Percentiles rank a stretch among this genome's conserved stretches.
Conservation (phyloP, 164 flowering plant genomes). For the Vitis riparia region DNA sequence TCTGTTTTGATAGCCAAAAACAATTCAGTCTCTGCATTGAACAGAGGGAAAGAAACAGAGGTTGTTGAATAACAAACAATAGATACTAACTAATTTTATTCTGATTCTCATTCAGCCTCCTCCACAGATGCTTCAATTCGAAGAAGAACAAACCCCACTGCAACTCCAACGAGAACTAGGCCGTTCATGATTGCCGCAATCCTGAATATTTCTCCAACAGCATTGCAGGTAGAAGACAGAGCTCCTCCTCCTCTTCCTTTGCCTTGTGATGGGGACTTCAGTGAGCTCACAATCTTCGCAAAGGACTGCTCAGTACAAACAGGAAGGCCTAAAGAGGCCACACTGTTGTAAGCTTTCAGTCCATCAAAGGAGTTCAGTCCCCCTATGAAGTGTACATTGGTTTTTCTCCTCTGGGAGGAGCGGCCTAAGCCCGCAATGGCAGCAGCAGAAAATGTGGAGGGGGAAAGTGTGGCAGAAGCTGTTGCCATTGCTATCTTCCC, state of each 20-base stretch:
- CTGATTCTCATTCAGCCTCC: constrained; percentile 33
- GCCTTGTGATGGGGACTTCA: constrained; percentile 2
- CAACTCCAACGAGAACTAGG: constrained; percentile 35
- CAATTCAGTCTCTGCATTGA: too few species aligned
- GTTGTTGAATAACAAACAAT: too few species aligned
- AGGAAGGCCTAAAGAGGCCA: constrained; percentile 42
- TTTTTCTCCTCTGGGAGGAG: too few species aligned
- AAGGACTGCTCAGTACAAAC: constrained; percentile 16
- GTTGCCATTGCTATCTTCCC: too few species aligned
- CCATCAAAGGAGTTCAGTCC: constrained; percentile 62
- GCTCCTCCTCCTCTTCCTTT: constrained; percentile 5
- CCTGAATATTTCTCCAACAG: constrained; percentile 33
- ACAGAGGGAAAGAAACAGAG: too few species aligned
- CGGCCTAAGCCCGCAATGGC: too few species aligned
- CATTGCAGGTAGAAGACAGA: constrained; percentile 22
- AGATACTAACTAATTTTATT: too few species aligned
- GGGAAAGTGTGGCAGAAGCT: too few species aligned
- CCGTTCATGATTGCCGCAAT: constrained; percentile 33
- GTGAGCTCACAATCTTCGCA: constrained; percentile 3
- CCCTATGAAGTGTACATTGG: constrained; percentile 15
- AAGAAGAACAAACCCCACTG: constrained; percentile 44
- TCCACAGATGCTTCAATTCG: constrained; percentile 39
- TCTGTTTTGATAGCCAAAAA: too few species aligned
- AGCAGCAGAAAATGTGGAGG: too few species aligned
- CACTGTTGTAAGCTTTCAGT: constrained; percentile 52